A percentile compares a stretch with the other conserved stretches of the same genome.
Conservation (phyloP, 495 filamentous ascomycete species). For the Penicillium egyptiacum region DNA sequence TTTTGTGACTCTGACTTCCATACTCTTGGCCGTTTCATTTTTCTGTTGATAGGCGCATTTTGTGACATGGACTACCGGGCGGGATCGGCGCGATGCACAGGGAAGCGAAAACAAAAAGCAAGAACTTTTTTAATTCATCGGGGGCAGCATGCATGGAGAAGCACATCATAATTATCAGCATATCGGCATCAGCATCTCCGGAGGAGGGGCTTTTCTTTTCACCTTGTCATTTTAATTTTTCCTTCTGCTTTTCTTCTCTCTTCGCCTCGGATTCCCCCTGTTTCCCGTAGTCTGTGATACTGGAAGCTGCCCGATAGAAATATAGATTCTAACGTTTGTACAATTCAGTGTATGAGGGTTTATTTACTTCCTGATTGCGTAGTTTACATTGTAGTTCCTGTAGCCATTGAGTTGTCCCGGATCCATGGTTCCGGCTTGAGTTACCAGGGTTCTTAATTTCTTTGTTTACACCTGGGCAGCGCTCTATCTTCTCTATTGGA, state of each 20-base stretch:
- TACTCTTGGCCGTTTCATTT: constrained; percentile 11
- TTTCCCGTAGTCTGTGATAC: constrained; percentile 20
- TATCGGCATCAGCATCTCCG: constrained; percentile 28
- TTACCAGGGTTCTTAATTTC: constrained; percentile 4
- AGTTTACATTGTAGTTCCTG: neutral
- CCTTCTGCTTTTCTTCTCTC: constrained; percentile 8
- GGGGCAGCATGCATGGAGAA: constrained; percentile 24
- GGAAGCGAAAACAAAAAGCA: constrained; percentile 25
- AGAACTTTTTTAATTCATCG: constrained; percentile 24
- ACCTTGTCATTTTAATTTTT: constrained; percentile 15
- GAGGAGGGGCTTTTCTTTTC: constrained; percentile 11
- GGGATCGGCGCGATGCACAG: constrained; percentile 33
- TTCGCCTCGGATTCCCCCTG: constrained; percentile 25
- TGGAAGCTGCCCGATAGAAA: constrained; percentile 25
- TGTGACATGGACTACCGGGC: constrained; percentile 27
- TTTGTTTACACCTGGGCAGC: neutral
- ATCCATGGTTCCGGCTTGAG: constrained; percentile 1
- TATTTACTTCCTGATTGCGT: neutral
- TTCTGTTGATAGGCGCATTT: constrained; percentile 38
- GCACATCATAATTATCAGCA: constrained; percentile 28
- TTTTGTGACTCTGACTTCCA: neutral
- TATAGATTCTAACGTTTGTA: constrained; percentile 30
- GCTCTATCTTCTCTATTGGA: neutral
- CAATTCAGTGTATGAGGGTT: constrained; percentile 10
- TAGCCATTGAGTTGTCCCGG: neutral